Conservation (phyloP, 768 basidiomycete species). For the Boletus eberwhitei region DNA sequence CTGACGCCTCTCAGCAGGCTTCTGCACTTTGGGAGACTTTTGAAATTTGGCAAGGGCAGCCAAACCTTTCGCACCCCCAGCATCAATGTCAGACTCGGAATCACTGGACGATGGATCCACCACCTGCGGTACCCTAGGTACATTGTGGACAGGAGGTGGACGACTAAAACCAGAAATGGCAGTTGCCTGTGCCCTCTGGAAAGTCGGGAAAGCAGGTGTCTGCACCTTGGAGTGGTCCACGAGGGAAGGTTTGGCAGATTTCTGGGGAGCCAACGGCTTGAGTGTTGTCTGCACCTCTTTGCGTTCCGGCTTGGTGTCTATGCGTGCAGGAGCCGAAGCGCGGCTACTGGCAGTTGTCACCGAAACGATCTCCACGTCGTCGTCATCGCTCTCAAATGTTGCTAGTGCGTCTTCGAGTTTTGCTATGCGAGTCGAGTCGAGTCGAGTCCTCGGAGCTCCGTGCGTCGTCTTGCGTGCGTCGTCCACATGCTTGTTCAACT, state of each 20-base stretch:
- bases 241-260: constrained; percentile 13
- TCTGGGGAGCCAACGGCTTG: constrained; percentile 13
- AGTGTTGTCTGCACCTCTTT: constrained; percentile 23
- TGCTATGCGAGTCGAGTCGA: constrained; percentile 53
- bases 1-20: constrained; percentile 55
- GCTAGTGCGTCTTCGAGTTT: constrained; percentile 65
- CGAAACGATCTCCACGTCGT: constrained; percentile 55
- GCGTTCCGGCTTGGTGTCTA: constrained; percentile 12
- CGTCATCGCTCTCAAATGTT: constrained; percentile 61
- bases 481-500: constrained; percentile 63
- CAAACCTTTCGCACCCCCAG: constrained; percentile 41
- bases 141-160: constrained; percentile 17
- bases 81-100: constrained; percentile 46
- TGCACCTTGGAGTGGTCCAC: constrained; percentile 34
- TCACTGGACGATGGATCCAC: constrained; percentile 41
- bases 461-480: constrained; percentile 52
- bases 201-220: constrained; percentile 41
- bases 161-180: constrained; percentile 34
- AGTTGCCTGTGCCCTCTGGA: constrained; percentile 35
- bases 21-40: constrained; percentile 57
- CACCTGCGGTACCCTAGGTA: constrained; percentile 2
- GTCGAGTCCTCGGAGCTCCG: constrained; percentile 46
- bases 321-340: constrained; percentile 6
- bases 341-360: constrained; percentile 26
- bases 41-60: constrained; percentile 57